phyloP scores from a whole-genome alignment of 805 yeast genomes.

The Schwanniomyces occidentalis region DNA sequence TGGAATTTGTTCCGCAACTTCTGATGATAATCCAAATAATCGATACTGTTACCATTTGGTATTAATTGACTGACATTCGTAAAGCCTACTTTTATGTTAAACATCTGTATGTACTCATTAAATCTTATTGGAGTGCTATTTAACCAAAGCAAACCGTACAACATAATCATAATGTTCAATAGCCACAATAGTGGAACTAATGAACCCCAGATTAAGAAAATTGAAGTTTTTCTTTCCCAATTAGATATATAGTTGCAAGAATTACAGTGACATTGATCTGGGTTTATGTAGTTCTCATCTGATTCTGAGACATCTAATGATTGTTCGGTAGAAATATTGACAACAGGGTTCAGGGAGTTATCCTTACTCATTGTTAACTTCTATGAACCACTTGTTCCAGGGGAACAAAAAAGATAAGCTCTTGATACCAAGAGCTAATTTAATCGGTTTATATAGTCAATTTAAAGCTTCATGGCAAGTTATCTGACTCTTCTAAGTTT shows the following conservation, averaged over 20 bases:
- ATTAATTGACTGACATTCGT: neutral
- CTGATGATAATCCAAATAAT: slow-evolving; percentile 7
- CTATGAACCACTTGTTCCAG: too few relatives aligned
- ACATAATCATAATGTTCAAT: slow-evolving; percentile 7
- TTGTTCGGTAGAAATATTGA: too few relatives aligned
- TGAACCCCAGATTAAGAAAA: slow-evolving; percentile 15
- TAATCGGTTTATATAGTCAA: too few relatives aligned
- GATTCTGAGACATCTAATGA: too few relatives aligned
- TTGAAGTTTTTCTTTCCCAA: neutral
- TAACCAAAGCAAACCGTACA: slow-evolving; percentile 6
- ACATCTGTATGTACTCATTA: slow-evolving; percentile 10
- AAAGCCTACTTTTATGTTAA: neutral
- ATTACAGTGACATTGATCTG: slow-evolving; percentile 7
- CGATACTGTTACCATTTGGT: neutral
- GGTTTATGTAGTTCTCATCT: neutral
- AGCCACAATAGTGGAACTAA: slow-evolving; percentile 23
- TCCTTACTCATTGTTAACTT: too few relatives aligned
- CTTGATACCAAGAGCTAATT: too few relatives aligned
- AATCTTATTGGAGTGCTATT: slow-evolving; percentile 8
- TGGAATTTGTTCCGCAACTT: slow-evolving; percentile 5
- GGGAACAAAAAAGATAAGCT: too few relatives aligned
- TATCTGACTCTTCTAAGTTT: too few relatives aligned
- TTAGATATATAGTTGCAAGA: slow-evolving; percentile 4
- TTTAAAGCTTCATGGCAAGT: too few relatives aligned
- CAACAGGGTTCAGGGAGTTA: too few relatives aligned